phyloP scores from a whole-genome alignment of 768 basidiomycete genomes.

The Tylopilus felleus region DNA sequence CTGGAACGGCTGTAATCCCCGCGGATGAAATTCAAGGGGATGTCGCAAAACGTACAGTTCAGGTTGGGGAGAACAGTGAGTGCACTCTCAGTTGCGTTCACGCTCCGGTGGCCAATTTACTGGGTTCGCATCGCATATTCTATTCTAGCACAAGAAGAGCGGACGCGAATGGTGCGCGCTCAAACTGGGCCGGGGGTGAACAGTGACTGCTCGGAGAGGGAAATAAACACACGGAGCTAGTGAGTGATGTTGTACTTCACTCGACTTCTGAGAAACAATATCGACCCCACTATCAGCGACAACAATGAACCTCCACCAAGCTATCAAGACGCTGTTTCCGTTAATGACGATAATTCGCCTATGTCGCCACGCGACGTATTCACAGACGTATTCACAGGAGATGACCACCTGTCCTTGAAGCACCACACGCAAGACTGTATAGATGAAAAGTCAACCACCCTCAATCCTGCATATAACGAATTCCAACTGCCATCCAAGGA shows the following conservation, averaged over 20 bases:
- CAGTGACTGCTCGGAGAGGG: not conserved
- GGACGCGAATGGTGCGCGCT: not conserved
- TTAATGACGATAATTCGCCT: not conserved
- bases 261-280: not conserved
- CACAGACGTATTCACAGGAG: not conserved
- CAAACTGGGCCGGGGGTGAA: not conserved
- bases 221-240: not conserved
- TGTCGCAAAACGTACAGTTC: not conserved
- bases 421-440: not conserved
- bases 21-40: not conserved
- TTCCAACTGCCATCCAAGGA: not conserved
- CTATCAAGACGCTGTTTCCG: slow-evolving; percentile 6
- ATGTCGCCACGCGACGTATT: not conserved
- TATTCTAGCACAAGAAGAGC: not conserved
- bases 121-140: not conserved
- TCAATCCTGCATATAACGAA: not conserved
- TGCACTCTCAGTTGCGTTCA: not conserved
- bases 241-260: not conserved
- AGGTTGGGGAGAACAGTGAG: not conserved
- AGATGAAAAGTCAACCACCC: not conserved
- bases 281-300: not conserved
- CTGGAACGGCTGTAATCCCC: not conserved
- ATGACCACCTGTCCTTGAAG: not conserved
- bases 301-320: slow-evolving; percentile 12
- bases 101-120: no score